A percentile compares a stretch with the other conserved stretches of the same genome.
Conservation (phyloP, 371 early-diverging fungal species). For the Catenaria anguillulae region DNA sequence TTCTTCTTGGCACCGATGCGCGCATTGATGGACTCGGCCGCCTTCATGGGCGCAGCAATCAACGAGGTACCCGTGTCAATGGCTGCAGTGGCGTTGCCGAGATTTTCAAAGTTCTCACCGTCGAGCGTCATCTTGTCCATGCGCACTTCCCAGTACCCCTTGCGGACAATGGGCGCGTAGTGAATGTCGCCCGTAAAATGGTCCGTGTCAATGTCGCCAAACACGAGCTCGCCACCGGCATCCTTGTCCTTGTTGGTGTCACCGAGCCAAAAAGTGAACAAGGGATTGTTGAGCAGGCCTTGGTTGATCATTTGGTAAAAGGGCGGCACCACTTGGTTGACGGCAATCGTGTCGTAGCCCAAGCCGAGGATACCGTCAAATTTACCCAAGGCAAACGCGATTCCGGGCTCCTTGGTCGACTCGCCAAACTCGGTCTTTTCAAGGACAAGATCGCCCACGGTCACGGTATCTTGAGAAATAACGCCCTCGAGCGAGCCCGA, state of each 20-base stretch:
- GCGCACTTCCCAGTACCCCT: conserved; percentile 89
- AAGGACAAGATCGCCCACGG: conserved; percentile 49
- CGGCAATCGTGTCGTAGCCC: conserved; percentile 77
- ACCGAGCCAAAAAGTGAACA: conserved; percentile 71
- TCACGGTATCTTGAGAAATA: conserved; percentile 61
- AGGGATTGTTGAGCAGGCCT: conserved; percentile 51
- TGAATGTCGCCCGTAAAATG: conserved; percentile 51
- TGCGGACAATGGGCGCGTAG: conserved; percentile 68
- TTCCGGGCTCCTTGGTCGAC: conserved; percentile 78
- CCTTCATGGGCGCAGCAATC: conserved; percentile 49
- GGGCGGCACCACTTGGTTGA: conserved; percentile 70
- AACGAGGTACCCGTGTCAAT: conserved; percentile 74
- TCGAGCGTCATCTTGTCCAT: conserved; percentile 54
- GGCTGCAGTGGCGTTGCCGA: conserved; percentile 50
- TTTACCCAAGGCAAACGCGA: conserved; percentile 64
- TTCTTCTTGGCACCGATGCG: conserved; percentile 77
- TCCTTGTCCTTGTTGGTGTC: conserved; percentile 26
- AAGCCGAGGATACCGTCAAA: conserved; percentile 92
- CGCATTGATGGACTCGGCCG: conserved; percentile 70
- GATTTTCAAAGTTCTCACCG: conserved; percentile 34
- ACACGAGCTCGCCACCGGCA: conserved; percentile 7
- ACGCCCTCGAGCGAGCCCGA: conserved; percentile 82
- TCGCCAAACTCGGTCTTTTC: conserved; percentile 72
- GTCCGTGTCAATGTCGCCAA: conserved; percentile 77
- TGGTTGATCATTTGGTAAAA: conserved; percentile 76